Conservation (phyloP, 1,284 basidiomycete genomes). For the Pascua sp. region DNA sequence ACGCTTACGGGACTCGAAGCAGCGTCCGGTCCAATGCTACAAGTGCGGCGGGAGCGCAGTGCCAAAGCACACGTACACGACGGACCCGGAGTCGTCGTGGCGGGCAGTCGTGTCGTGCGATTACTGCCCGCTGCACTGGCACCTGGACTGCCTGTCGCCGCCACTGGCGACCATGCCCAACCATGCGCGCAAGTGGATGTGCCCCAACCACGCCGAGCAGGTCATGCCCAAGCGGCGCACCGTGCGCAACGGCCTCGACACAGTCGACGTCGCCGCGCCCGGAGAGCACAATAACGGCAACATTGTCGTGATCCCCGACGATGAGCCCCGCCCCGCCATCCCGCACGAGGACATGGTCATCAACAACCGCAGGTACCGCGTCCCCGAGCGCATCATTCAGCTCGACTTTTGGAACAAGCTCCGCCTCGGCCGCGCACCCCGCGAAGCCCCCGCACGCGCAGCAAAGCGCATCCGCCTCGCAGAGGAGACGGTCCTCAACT, state of each 20-base stretch:
- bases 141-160: constrained; percentile 92
- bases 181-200: constrained; percentile 94
- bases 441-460: constrained; percentile 10
- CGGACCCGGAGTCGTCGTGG: constrained; percentile 41
- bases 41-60: constrained; percentile 74
- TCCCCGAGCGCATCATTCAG: constrained; percentile 88
- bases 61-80: constrained; percentile 30
- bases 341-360: constrained; percentile 51
- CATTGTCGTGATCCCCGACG: constrained; percentile 75
- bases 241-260: constrained; percentile 63
- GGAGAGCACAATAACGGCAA: constrained; percentile 84
- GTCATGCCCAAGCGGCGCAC: constrained; percentile 71
- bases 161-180: constrained; percentile 82
- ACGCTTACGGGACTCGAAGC: constrained; percentile 79
- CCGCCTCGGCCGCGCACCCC: constrained; percentile 36
- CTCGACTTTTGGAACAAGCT: constrained; percentile 94
- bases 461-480: constrained; percentile 5
- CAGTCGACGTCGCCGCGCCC: constrained; percentile 66
- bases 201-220: constrained; percentile 88
- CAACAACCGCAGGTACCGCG: constrained; percentile 72
- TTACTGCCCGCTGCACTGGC: constrained; percentile 93
- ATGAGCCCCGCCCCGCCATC: constrained; percentile 49
- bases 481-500: constrained; percentile 3
- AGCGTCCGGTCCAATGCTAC: constrained; percentile 79
- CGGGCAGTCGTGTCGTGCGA: constrained; percentile 83